phyloP scores from a whole-genome alignment of 1,284 basidiomycete species.

The Boletus austroedulis region DNA sequence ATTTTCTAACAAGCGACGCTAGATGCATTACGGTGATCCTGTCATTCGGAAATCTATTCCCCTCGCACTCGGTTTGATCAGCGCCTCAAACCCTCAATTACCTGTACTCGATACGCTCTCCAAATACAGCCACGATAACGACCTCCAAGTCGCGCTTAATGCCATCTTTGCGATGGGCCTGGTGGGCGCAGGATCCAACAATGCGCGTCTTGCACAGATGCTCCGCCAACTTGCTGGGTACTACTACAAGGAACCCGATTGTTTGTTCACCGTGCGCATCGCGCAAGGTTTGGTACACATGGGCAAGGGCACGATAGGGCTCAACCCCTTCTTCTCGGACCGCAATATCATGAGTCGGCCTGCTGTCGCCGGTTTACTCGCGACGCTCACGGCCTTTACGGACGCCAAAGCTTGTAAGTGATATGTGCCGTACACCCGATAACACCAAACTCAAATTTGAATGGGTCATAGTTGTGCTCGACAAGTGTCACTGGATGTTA shows the following conservation, averaged over 20 bases:
- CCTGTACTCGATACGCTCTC: constrained; percentile 95
- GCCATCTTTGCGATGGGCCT: constrained; percentile 99
- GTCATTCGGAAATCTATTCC: constrained; percentile 93
- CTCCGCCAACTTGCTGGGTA: constrained; percentile 94
- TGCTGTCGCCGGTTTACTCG: constrained; percentile 88
- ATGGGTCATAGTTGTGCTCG: constrained; percentile 70
- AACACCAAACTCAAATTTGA: constrained; percentile 1
- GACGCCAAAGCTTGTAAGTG: constrained; percentile 88
- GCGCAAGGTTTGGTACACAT: constrained; percentile 97
- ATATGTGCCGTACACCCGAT: not conserved
- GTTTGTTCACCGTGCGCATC: constrained; percentile 94
- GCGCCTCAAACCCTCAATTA: constrained; percentile 95
- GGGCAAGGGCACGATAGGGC: constrained; percentile 98
- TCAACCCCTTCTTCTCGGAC: constrained; percentile 97
- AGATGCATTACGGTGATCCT: constrained; percentile 99
- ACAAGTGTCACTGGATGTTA: constrained; percentile 98
- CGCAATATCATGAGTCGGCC: constrained; percentile 86
- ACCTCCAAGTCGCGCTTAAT: constrained; percentile 93
- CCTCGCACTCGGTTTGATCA: constrained; percentile 91
- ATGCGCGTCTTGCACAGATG: constrained; percentile 97
- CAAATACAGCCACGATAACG: constrained; percentile 99
- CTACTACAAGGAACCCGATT: constrained; percentile 97
- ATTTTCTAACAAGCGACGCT: constrained; percentile 14
- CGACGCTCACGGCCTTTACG: constrained; percentile 88
- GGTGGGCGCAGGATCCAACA: constrained; percentile 97